Conservation (phyloP, 164 flowering plant species). For the Magnolia officinalis region DNA sequence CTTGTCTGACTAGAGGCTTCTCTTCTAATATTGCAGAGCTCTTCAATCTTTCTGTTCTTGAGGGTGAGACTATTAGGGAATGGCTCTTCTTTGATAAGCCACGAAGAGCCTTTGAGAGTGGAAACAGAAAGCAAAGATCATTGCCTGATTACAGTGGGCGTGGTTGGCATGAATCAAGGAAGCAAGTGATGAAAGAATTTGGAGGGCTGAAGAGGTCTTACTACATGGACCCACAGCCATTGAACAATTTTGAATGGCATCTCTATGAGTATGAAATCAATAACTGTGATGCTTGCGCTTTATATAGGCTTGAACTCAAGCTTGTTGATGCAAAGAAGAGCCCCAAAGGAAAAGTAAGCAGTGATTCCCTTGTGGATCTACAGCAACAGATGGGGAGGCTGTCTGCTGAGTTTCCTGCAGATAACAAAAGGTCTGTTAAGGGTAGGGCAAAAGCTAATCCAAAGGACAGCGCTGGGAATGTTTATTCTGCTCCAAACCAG, state of each 20-base stretch:
- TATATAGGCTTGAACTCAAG: constrained; percentile 87
- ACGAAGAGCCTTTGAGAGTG: constrained; percentile 96
- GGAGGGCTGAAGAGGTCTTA: constrained; percentile 93
- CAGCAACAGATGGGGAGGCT: constrained; percentile 95
- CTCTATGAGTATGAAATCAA: constrained; percentile 95
- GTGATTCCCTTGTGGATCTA: constrained; percentile 80
- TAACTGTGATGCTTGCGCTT: constrained; percentile 79
- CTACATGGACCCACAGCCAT: constrained; percentile 98
- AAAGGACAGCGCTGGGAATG: constrained; percentile 29
- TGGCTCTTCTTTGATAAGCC: constrained; percentile 99
- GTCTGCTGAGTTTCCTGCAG: constrained; percentile 70
- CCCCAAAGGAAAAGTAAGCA: constrained; percentile 61
- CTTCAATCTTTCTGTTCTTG: constrained; percentile 78
- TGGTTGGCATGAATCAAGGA: constrained; percentile 99
- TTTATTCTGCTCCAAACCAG: constrained; percentile 26
- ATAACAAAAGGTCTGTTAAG: constrained; percentile 56
- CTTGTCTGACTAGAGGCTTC: constrained; percentile 7
- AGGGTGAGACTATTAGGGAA: constrained; percentile 89
- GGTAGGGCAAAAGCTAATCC: constrained; percentile 41
- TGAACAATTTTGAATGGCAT: constrained; percentile 79
- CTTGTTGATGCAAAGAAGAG: constrained; percentile 79
- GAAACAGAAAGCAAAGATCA: constrained; percentile 93
- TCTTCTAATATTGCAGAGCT: constrained; percentile 57
- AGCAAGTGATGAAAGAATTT: constrained; percentile 88
- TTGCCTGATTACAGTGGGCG: constrained; percentile 96